Evolutionary conservation across 345 rosid genomes (phyloP).

Genomic region (Hypericum androsaemum): DNA sequence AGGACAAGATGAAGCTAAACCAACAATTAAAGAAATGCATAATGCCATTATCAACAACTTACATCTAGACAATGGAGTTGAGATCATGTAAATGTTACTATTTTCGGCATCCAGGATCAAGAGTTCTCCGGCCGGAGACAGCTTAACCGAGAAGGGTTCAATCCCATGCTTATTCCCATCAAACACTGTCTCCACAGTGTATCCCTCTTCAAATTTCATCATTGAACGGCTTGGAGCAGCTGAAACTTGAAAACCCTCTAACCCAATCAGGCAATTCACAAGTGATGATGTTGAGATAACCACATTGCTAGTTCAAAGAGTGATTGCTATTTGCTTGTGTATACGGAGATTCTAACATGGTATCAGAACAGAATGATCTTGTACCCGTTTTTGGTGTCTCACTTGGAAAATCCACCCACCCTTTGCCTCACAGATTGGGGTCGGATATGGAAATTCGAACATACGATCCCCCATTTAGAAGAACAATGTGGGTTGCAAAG

Average conservation of each 20-base stretch:
- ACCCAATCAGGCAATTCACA: constrained; percentile 7
- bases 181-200: constrained; percentile 27
- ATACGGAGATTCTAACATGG: too few species aligned
- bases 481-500: constrained; percentile 8
- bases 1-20: too few species aligned
- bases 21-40: neutral
- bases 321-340: too few species aligned
- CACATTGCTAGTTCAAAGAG: too few species aligned
- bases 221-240: constrained; percentile 21
- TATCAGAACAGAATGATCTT: constrained; percentile 2
- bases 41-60: constrained; percentile 4
- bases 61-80: constrained; percentile 21
- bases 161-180: constrained; percentile 27
- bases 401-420: too few species aligned
- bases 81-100: constrained; percentile 24
- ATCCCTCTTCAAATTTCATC: constrained; percentile 27
- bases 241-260: constrained; percentile 7
- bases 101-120: constrained; percentile 24
- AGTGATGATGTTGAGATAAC: too few species aligned
- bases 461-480: neutral
- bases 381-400: too few species aligned
- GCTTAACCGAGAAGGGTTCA: constrained; percentile 16
- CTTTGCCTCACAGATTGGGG: too few species aligned
- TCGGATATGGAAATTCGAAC: too few species aligned
- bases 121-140: constrained; percentile 21